Evolutionary conservation across 306 rosid species (phyloP).

Genomic region (Sphenostylis stenocarpa): DNA sequence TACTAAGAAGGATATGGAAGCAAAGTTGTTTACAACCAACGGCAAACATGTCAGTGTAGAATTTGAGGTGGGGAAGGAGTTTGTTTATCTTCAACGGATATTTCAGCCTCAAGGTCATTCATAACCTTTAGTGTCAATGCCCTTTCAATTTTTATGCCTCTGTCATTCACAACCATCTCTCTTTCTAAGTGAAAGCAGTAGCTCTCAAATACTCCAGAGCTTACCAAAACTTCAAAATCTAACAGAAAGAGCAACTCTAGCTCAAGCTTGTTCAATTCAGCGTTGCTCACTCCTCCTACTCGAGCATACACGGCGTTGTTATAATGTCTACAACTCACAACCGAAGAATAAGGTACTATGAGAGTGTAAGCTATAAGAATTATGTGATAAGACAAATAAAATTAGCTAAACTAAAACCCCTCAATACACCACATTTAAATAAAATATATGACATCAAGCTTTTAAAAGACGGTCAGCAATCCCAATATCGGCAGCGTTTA

Average conservation of each 20-base stretch:
- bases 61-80: slow-evolving; percentile 54
- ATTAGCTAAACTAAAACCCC: not conserved
- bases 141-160: slow-evolving; percentile 53
- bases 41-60: slow-evolving; percentile 21
- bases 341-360: not conserved
- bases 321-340: slow-evolving; percentile 58
- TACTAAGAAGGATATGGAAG: slow-evolving; percentile 7
- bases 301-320: slow-evolving; percentile 80
- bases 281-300: slow-evolving; percentile 82
- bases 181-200: slow-evolving; percentile 81
- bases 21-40: slow-evolving; percentile 20
- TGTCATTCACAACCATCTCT: slow-evolving; percentile 59
- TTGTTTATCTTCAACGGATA: slow-evolving; percentile 50
- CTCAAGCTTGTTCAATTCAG: slow-evolving; percentile 79
- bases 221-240: slow-evolving; percentile 77
- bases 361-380: not conserved
- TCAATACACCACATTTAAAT: not conserved
- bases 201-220: slow-evolving; percentile 67
- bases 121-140: slow-evolving; percentile 38
- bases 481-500: not conserved
- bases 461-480: not conserved
- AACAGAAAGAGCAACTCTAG: slow-evolving; percentile 77
- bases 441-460: not conserved
- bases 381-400: not conserved
- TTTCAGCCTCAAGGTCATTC: slow-evolving; percentile 51